These are phyloP conservation scores for Tolypocladium nubicola DNA, from an alignment of 2,329 filamentous ascomycete genomes.

Conservation along the genomic window DNA sequence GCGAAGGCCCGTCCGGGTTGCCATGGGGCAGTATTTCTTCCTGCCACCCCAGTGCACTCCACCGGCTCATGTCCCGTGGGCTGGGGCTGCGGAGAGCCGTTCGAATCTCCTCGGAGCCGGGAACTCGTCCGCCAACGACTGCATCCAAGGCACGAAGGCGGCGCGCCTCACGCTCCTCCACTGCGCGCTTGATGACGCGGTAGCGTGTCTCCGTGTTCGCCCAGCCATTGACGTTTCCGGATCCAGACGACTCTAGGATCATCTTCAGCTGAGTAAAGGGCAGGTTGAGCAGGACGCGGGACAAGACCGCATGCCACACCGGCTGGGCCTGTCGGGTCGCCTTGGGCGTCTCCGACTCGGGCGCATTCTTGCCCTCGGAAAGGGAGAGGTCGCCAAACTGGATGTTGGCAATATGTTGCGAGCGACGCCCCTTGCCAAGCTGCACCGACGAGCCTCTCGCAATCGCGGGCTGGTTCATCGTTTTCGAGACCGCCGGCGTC, in stretches of 20 bases:
- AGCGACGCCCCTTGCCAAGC: constrained; percentile 28
- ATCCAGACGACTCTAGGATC: constrained; percentile 48
- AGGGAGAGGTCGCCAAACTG: constrained; percentile 58
- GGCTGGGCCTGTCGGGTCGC: constrained; percentile 14
- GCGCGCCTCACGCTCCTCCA: constrained; percentile 47
- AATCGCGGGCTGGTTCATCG: constrained; percentile 13
- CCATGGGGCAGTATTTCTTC: constrained; percentile 29
- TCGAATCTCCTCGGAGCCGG: constrained; percentile 23
- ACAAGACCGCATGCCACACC: constrained; percentile 40
- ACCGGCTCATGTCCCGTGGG: constrained; percentile 28
- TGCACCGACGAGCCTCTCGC: constrained; percentile 26
- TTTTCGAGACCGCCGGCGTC: constrained; percentile 5
- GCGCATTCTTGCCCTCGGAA: constrained; percentile 13
- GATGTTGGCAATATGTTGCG: constrained; percentile 49
- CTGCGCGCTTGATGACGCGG: constrained; percentile 36
- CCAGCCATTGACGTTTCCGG: constrained; percentile 41
- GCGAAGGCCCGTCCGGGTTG: constrained; percentile 28
- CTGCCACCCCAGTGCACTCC: constrained; percentile 39
- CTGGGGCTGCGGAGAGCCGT: constrained; percentile 25
- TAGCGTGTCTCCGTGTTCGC: constrained; percentile 35
- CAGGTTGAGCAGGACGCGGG: constrained; percentile 57
- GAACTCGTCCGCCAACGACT: constrained; percentile 23
- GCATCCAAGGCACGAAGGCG: constrained; percentile 36
- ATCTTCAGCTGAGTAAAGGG: constrained; percentile 57
- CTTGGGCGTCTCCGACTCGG: constrained; percentile 19